Evolutionary conservation across 495 filamentous ascomycete species (phyloP), one percentile per base, ranked within the genome.

Genomic region (Amniculicola lignicola): DNA sequence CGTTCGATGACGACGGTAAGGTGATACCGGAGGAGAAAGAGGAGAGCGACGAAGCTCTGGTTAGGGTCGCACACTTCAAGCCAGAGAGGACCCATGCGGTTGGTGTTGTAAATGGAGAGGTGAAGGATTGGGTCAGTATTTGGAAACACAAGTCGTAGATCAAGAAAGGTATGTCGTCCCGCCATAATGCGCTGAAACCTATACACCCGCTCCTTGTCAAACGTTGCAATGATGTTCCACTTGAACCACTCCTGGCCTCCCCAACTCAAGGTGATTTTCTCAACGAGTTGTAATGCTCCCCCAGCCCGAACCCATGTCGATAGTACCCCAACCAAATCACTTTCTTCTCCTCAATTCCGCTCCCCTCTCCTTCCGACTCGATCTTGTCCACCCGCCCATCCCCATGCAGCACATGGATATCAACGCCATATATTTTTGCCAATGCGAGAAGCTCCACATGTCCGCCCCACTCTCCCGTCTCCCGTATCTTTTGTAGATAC

Each of bases 211-310:
- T n/a, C n/a, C n/a, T n/a, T n/a, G n/a, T n/a, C n/a, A n/a, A n/a
- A n/a, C n/a, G n/a, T n/a, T n/a, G n/a, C n/a, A n/a, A n/a, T n/a
- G n/a, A n/a, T n/a, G n/a, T n/a, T n/a, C n/a, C n/a, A n/a, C n/a
- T n/a, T n/a, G n/a, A n/a, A n/a, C n/a, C n/a, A n/a, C n/a, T n/a
- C n/a, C n/a, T n/a, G n/a, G n/a, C n/a, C n/a, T n/a, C n/a, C 4
- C 22, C 38, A 21, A 4, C 47, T 73, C 65, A 76, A 38, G 54
- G 55, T 29, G 63, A 64, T 71, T 72, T 81, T 56, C 82, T 65
- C 48, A 98, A 72, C 19, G 91, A 95, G 66, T 97, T 98, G 72
- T 96, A 98, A 73, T 98, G 93, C 76, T 96, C 92, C 11, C 93
- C 93, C 15, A 97, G 74, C 1, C 90, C 90, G 74, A 89, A 96